Conservation (phyloP, 1,284 basidiomycete species). For the Phaffia rhodozyma region DNA sequence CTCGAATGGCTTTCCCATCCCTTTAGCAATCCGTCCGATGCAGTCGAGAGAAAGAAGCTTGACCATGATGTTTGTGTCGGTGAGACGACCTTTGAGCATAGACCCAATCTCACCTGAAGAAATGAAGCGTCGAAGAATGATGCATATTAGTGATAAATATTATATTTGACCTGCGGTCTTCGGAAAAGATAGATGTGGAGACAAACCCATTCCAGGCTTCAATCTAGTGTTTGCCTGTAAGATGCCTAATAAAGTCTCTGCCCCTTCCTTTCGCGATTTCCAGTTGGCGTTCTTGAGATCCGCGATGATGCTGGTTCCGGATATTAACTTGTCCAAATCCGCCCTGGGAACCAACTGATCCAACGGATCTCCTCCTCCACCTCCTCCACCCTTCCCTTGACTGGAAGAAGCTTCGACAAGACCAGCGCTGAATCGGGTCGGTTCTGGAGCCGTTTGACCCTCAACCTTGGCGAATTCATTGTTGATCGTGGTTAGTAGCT, state of each 20-base stretch:
- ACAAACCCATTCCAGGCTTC: constrained; percentile 74
- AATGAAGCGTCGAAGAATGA: constrained; percentile 16
- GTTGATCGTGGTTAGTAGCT: constrained; percentile 80
- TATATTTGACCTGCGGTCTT: constrained; percentile 4
- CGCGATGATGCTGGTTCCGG: constrained; percentile 66
- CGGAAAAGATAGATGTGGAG: neutral
- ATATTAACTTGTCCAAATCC: constrained; percentile 77
- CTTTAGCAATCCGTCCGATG: constrained; percentile 73
- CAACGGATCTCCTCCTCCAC: constrained; percentile 50
- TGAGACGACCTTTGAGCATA: constrained; percentile 75
- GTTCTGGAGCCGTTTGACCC: constrained; percentile 63
- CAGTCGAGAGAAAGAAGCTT: constrained; percentile 83
- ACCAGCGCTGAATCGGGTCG: constrained; percentile 63
- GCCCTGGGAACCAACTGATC: constrained; percentile 93
- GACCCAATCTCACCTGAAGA: constrained; percentile 70
- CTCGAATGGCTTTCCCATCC: constrained; percentile 93
- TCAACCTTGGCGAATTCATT: constrained; percentile 92
- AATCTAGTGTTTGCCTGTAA: constrained; percentile 84
- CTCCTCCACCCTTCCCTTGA: constrained; percentile 26
- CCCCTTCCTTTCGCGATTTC: constrained; percentile 93
- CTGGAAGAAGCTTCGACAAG: constrained; percentile 42
- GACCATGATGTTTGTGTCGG: constrained; percentile 88
- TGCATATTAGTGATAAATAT: constrained; percentile 10
- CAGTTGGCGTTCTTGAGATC: constrained; percentile 85
- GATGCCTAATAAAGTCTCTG: constrained; percentile 71